These are phyloP conservation scores for barrel medic (Medicago truncatula) DNA, from an alignment of 306 rosid species.

Conservation along the genomic window DNA sequence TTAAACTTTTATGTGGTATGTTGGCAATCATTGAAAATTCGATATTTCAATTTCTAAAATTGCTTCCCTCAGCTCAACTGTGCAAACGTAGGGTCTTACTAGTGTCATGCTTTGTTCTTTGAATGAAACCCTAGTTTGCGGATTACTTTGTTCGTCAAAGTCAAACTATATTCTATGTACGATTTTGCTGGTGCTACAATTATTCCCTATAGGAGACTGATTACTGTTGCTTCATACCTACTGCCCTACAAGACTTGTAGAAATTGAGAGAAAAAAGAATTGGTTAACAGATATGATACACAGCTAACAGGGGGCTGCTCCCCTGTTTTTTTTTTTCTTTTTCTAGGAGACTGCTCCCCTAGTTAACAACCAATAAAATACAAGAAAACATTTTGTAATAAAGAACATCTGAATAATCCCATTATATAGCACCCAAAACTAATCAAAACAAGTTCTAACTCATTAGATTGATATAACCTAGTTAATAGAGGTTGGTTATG, in stretches of 20 bases:
- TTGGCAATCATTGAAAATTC: constrained; percentile 1
- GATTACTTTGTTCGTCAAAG: background rate
- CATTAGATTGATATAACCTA: background rate
- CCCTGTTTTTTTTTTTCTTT: background rate
- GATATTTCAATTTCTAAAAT: constrained; percentile 1
- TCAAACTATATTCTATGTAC: background rate
- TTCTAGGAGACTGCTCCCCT: background rate
- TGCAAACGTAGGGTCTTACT: background rate
- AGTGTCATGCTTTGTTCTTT: constrained; percentile 17
- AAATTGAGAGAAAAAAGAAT: constrained; percentile 23
- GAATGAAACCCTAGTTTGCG: constrained; percentile 7
- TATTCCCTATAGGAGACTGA: constrained; percentile 12
- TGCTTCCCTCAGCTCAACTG: constrained; percentile 12
- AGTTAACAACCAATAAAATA: constrained; percentile 3
- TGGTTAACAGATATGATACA: background rate
- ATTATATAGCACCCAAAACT: background rate
- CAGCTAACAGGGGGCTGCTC: background rate
- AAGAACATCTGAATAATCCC: constrained; percentile 5
- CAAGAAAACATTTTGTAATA: background rate
- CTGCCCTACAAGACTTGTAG: constrained; percentile 7
- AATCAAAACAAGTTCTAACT: constrained; percentile 10
- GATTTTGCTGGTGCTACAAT: constrained; percentile 9
- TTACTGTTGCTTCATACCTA: background rate
- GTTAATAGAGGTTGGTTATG: constrained; percentile 10
- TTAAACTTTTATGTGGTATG: constrained; percentile 12